Conservation (phyloP, 2,329 filamentous ascomycete genomes). For the Byssoonygena ceratinophila region DNA sequence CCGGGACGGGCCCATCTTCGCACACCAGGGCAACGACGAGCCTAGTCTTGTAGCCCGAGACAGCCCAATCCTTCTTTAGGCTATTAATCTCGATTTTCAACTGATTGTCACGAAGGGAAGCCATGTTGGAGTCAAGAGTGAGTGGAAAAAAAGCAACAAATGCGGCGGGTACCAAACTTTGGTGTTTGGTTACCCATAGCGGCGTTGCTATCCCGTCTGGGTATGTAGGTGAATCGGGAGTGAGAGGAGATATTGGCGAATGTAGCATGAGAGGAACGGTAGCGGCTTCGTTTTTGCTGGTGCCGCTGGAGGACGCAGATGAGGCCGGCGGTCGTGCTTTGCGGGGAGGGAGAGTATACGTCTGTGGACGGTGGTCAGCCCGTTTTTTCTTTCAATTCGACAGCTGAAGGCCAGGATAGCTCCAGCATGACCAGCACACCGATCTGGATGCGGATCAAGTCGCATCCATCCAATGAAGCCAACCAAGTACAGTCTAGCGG, state of each 20-base stretch:
- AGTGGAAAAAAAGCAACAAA: slow-evolving; percentile 74
- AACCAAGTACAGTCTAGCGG: no score
- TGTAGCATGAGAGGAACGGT: slow-evolving; percentile 56
- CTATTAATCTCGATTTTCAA: slow-evolving; percentile 78
- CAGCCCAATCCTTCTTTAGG: slow-evolving; percentile 54
- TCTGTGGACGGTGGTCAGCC: slow-evolving; percentile 19
- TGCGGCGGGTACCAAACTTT: slow-evolving; percentile 67
- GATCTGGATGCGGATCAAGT: no score
- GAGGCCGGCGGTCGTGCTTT: slow-evolving; percentile 52
- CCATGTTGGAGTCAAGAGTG: slow-evolving; percentile 59
- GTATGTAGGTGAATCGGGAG: slow-evolving; percentile 69
- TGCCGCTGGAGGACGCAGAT: slow-evolving; percentile 39
- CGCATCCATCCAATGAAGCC: no score
- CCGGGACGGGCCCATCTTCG: slow-evolving; percentile 53
- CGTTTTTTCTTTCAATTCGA: not conserved
- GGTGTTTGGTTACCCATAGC: slow-evolving; percentile 80
- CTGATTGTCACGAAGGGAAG: slow-evolving; percentile 72
- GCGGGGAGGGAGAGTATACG: slow-evolving; percentile 50
- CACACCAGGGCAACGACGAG: slow-evolving; percentile 68
- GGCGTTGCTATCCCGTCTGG: slow-evolving; percentile 79
- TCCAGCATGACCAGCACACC: not conserved
- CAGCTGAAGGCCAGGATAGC: no score
- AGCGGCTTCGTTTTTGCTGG: slow-evolving; percentile 36
- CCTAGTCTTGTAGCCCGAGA: slow-evolving; percentile 58
- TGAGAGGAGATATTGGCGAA: slow-evolving; percentile 83